Conservation (phyloP, 2,329 filamentous ascomycete genomes). For the Diaporthe velutina region DNA sequence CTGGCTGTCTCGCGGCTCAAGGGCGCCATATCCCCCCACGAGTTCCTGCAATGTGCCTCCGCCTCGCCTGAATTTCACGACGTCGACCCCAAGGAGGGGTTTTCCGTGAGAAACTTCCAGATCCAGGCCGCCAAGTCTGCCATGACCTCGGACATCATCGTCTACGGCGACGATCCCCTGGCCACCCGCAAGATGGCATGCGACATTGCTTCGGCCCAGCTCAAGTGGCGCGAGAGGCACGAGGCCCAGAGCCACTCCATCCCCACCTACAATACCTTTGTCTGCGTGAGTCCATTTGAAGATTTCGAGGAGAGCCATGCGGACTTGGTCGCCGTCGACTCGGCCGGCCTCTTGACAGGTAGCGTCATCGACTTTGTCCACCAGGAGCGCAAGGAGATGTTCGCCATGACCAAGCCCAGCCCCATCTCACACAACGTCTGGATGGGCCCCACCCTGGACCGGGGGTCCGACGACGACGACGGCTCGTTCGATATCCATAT, state of each 20-base stretch:
- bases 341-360: constrained; percentile 78
- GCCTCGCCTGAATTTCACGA: constrained; percentile 77
- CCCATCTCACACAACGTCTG: constrained; percentile 93
- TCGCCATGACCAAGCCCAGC: constrained; percentile 88
- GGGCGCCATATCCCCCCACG: constrained; percentile 85
- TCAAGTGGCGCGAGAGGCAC: constrained; percentile 77
- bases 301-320: constrained; percentile 79
- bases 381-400: constrained; percentile 93
- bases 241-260: constrained; percentile 65
- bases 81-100: constrained; percentile 88
- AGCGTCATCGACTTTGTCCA: constrained; percentile 89
- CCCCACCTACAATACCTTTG: constrained; percentile 87
- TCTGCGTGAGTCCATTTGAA: constrained; percentile 73
- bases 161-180: constrained; percentile 83
- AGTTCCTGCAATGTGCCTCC: constrained; percentile 72
- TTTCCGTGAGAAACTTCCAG: constrained; percentile 97
- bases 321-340: constrained; percentile 81
- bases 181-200: constrained; percentile 73
- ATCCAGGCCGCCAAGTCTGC: constrained; percentile 93
- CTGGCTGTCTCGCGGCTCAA: constrained; percentile 82
- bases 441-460: constrained; percentile 88
- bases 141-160: constrained; percentile 88
- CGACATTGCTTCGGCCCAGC: constrained; percentile 82
- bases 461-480: constrained; percentile 68
- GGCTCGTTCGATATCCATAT: constrained; percentile 85